A percentile compares a stretch with the other conserved stretches of the same genome.
phyloP scores from a whole-genome alignment of 2,329 filamentous ascomycete species.

The Cercospora canescens region DNA sequence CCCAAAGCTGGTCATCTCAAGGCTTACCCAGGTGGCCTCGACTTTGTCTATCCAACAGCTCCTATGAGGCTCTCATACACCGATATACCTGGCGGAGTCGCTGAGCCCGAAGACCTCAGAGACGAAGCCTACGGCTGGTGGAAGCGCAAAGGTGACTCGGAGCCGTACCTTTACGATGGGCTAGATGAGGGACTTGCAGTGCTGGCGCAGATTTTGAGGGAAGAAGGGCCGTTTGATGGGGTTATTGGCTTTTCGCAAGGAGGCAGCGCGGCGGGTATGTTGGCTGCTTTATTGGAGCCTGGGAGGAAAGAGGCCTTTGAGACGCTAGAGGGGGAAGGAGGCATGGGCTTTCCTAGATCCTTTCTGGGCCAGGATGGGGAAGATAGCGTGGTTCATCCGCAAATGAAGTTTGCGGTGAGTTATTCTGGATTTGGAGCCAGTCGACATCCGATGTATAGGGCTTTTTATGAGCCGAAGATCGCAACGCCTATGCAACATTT shows the following conservation, averaged over 20 bases:
- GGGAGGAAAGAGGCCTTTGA: conserved; percentile 52
- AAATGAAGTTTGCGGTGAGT: conserved; percentile 68
- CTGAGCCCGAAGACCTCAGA: conserved; percentile 42
- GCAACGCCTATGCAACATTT: conserved; percentile 78
- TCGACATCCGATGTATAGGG: conserved; percentile 61
- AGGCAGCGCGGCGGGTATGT: conserved; percentile 68
- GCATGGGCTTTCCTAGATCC: conserved; percentile 54
- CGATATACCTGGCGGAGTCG: conserved; percentile 62
- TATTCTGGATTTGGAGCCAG: conserved; percentile 76
- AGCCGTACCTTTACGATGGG: conserved; percentile 60
- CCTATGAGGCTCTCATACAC: conserved; percentile 43
- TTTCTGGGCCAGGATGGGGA: conserved; percentile 44
- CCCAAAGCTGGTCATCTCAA: conserved; percentile 46
- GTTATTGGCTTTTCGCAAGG: conserved; percentile 84
- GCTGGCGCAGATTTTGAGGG: conserved; percentile 62
- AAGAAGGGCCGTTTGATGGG: conserved; percentile 70
- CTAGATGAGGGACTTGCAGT: conserved; percentile 67
- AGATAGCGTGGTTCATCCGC: conserved; percentile 47
- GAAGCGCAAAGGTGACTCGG: conserved; percentile 63
- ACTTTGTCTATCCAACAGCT: conserved; percentile 50
- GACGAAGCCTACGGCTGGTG: conserved; percentile 80
- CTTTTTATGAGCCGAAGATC: conserved; percentile 74
- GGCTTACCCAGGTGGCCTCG: conserved; percentile 41
- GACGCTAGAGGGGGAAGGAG: conserved; percentile 37
- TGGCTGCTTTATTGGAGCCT: conserved; percentile 70